Conservation (phyloP, 306 rosid genomes). For the Cucumis melo region DNA sequence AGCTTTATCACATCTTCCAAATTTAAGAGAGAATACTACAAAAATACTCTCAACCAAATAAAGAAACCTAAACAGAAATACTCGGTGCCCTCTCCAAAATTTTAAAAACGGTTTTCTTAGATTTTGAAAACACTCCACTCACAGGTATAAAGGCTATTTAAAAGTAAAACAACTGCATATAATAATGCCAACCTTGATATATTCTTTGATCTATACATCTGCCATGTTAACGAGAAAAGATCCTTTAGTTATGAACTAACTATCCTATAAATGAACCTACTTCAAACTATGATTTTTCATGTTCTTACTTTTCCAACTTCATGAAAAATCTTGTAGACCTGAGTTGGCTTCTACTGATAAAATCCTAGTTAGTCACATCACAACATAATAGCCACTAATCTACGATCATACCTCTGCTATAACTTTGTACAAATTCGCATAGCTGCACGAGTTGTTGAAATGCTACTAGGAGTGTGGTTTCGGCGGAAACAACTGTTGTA, state of each 20-base stretch:
- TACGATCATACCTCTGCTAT: not conserved
- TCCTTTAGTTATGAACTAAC: not conserved
- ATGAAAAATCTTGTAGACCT: not conserved
- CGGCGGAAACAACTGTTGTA: constrained; percentile 40
- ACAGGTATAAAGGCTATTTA: no score
- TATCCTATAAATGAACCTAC: not conserved
- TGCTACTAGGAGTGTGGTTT: constrained; percentile 17
- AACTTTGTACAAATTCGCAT: not conserved
- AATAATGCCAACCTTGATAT: not conserved
- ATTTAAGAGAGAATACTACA: no score
- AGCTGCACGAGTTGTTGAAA: constrained; percentile 4
- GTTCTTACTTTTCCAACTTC: not conserved
- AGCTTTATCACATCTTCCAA: no score
- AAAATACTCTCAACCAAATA: no score
- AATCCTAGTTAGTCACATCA: not conserved
- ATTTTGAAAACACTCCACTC: no score
- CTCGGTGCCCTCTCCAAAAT: no score
- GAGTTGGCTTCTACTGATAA: not conserved
- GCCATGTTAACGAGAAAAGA: not conserved
- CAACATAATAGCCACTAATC: not conserved
- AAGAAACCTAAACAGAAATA: no score
- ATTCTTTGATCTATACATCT: not conserved
- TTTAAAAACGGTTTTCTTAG: no score
- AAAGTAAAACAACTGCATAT: not conserved
- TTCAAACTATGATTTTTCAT: not conserved